These are phyloP conservation scores for Stentor roeselii DNA, from an alignment of 73 alveolate species.

Conservation along the genomic window DNA sequence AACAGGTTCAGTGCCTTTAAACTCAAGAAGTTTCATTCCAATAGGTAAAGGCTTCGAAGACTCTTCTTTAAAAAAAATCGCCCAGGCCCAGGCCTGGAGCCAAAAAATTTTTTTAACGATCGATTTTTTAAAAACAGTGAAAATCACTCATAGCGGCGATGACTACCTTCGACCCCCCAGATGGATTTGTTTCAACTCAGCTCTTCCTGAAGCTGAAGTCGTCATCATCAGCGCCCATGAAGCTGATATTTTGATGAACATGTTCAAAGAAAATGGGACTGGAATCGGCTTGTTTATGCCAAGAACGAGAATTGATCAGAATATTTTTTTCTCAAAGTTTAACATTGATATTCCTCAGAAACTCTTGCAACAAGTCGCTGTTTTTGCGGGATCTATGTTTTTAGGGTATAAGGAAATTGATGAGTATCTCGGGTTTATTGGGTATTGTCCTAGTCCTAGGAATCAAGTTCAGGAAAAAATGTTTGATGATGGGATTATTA, in stretches of 20 bases:
- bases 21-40: background rate
- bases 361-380: background rate
- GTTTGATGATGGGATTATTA: background rate
- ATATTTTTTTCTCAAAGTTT: background rate
- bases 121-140: background rate
- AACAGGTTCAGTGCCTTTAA: background rate
- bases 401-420: background rate
- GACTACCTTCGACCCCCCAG: background rate
- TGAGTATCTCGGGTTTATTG: background rate
- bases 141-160: background rate
- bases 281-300: background rate
- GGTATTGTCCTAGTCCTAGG: background rate
- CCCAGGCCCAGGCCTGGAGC: background rate
- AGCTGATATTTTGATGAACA: background rate
- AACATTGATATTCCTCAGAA: background rate
- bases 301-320: background rate
- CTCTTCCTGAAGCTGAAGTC: background rate
- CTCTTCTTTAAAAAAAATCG: background rate
- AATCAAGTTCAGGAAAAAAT: background rate
- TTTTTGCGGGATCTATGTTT: background rate
- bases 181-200: background rate
- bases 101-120: background rate
- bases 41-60: background rate
- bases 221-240: background rate
- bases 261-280: background rate